Percentiles rank a stretch among this genome's conserved stretches.
These are phyloP conservation scores for Hygrophila difformis DNA, from an alignment of 257 asterid genomes.

Conservation along the genomic window DNA sequence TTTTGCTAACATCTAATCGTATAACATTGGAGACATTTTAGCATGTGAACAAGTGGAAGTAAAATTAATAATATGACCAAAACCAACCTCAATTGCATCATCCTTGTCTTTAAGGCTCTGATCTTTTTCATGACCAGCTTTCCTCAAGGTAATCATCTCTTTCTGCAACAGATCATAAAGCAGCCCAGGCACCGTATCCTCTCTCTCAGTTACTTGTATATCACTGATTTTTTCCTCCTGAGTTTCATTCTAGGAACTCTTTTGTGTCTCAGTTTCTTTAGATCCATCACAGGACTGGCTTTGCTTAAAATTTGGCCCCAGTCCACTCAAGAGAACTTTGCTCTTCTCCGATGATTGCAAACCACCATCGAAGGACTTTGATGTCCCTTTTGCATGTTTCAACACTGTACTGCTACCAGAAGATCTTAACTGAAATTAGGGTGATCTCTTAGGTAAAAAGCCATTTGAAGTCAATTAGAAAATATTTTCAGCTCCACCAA, in stretches of 20 bases:
- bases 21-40: conserved; percentile 16
- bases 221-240: conserved; percentile 58
- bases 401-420: too few relatives aligned
- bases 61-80: conserved; percentile 16
- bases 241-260: conserved; percentile 53
- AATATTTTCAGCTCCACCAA: conserved; percentile 40
- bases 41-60: conserved; percentile 11
- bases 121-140: conserved; percentile 73
- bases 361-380: conserved; percentile 96
- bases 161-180: too few relatives aligned
- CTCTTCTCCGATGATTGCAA: conserved; percentile 71
- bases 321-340: too few relatives aligned
- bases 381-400: conserved; percentile 95
- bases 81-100: conserved; percentile 71
- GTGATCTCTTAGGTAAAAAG: conserved; percentile 57
- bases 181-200: conserved; percentile 72
- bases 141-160: conserved; percentile 57
- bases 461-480: conserved; percentile 41
- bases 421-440: conserved; percentile 81
- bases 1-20: conserved; percentile 72
- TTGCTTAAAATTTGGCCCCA: too few relatives aligned
- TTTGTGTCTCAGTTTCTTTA: conserved; percentile 53
- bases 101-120: conserved; percentile 76
- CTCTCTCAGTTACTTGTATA: too few relatives aligned
- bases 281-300: conserved; percentile 90